Conservation (phyloP, 108 stramenopile species). For the Conticribra guillardii region DNA sequence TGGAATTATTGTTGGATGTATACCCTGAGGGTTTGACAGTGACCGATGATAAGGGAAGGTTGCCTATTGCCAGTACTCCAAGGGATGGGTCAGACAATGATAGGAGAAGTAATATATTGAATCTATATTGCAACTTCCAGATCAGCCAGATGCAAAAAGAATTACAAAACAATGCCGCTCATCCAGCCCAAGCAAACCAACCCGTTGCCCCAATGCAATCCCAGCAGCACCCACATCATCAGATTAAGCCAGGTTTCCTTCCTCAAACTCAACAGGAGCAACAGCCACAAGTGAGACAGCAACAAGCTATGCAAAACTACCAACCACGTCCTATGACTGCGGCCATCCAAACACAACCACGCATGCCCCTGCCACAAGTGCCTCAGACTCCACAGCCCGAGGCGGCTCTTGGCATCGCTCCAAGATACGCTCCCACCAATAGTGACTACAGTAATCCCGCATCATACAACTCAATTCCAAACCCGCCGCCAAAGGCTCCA, state of each 20-base stretch:
- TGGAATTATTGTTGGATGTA: conserved; percentile 65
- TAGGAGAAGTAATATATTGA: conserved; percentile 49
- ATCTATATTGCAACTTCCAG: conserved; percentile 27
- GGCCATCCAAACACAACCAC: background rate
- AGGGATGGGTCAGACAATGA: conserved; percentile 48
- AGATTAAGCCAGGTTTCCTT: conserved; percentile 3
- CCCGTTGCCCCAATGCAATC: background rate
- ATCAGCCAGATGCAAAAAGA: conserved; percentile 3
- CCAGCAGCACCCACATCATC: background rate
- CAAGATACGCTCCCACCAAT: conserved; percentile 13
- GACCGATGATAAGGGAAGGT: conserved; percentile 57
- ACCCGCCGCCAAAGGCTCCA: background rate
- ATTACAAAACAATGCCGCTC: background rate
- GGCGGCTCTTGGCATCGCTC: conserved; percentile 23
- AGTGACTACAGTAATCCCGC: background rate
- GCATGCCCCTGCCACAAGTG: background rate
- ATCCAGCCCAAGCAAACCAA: background rate
- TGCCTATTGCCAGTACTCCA: conserved; percentile 46
- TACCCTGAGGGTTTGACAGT: conserved; percentile 68
- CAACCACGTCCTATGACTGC: background rate
- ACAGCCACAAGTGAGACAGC: background rate
- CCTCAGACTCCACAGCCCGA: conserved; percentile 9
- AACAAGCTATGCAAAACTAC: conserved; percentile 10
- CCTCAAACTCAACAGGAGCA: background rate
- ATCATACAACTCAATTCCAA: conserved; percentile 6